Percentiles rank a stretch among this genome's conserved stretches.
Conservation (phyloP, 371 early-diverging fungal species). For the Lichtheimia corymbifera region DNA sequence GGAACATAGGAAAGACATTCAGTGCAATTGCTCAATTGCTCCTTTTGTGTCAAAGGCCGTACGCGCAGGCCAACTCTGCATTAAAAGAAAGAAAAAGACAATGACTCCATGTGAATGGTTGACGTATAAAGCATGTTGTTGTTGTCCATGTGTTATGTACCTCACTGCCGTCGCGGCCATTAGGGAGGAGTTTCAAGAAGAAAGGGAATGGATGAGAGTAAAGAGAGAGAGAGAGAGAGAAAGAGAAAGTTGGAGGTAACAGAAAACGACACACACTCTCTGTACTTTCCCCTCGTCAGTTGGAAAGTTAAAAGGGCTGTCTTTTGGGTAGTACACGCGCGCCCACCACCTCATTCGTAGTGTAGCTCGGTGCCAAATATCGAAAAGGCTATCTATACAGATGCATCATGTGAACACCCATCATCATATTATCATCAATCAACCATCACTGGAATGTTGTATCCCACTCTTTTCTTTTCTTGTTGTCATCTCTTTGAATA, state of each 20-base stretch:
- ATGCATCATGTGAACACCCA: too few species aligned
- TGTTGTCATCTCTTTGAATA: too few species aligned
- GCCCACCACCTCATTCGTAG: too few species aligned
- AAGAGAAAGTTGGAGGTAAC: background rate
- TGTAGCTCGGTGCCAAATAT: too few species aligned
- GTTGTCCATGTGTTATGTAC: background rate
- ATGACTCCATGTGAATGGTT: too few species aligned
- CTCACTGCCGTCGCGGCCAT: conserved; percentile 15
- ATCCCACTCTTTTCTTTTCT: too few species aligned
- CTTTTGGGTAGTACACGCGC: too few species aligned
- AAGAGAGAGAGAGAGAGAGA: background rate
- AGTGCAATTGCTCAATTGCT: conserved; percentile 68
- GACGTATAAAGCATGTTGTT: background rate
- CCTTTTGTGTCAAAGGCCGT: conserved; percentile 80
- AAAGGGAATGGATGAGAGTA: conserved; percentile 3
- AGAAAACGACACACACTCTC: background rate
- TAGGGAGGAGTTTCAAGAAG: background rate
- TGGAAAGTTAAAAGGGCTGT: too few species aligned
- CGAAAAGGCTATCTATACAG: too few species aligned
- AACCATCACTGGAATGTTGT: too few species aligned
- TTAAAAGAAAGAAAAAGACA: background rate
- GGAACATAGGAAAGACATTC: conserved; percentile 76
- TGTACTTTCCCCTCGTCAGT: background rate
- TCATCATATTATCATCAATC: too few species aligned
- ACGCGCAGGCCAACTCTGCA: conserved; percentile 81